Percentiles rank a stretch among this genome's conserved stretches.
These are phyloP conservation scores for Calonectria leucothoes DNA, from an alignment of 2,329 filamentous ascomycete species.

Conservation along the genomic window DNA sequence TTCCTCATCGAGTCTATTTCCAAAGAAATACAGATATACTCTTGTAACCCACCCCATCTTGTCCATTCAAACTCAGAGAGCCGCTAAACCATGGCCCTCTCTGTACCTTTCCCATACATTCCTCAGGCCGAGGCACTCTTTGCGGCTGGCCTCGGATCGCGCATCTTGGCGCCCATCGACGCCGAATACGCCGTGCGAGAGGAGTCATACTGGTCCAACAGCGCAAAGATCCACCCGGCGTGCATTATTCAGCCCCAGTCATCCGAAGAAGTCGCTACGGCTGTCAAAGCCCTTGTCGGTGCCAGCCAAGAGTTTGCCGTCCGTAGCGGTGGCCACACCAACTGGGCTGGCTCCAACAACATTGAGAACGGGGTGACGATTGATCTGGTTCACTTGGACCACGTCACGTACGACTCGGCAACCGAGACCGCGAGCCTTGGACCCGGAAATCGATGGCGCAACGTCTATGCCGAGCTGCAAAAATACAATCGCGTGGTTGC, in stretches of 20 bases:
- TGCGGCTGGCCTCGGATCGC: constrained; percentile 22
- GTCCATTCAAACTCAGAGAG: too few species aligned
- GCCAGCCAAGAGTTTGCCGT: constrained; percentile 37
- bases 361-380: constrained; percentile 42
- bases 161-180: constrained; percentile 16
- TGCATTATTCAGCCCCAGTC: not conserved
- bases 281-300: not conserved
- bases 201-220: constrained; percentile 26
- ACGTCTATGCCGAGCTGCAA: not conserved
- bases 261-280: not conserved
- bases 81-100: constrained; percentile 1
- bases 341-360: constrained; percentile 43
- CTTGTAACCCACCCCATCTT: not conserved
- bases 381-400: constrained; percentile 42
- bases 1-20: not conserved
- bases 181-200: constrained; percentile 26
- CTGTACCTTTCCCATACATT: not conserved
- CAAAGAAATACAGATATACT: not conserved
- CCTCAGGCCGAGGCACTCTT: constrained; percentile 18
- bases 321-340: constrained; percentile 46
- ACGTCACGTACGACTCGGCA: constrained; percentile 35
- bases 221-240: not conserved
- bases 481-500: not conserved
- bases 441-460: constrained; percentile 34
- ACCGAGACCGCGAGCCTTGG: constrained; percentile 34